A percentile compares a stretch with the other conserved stretches of the same genome.
phyloP scores from a whole-genome alignment of 2,329 filamentous ascomycete species.

The Aspergillus candidus region DNA sequence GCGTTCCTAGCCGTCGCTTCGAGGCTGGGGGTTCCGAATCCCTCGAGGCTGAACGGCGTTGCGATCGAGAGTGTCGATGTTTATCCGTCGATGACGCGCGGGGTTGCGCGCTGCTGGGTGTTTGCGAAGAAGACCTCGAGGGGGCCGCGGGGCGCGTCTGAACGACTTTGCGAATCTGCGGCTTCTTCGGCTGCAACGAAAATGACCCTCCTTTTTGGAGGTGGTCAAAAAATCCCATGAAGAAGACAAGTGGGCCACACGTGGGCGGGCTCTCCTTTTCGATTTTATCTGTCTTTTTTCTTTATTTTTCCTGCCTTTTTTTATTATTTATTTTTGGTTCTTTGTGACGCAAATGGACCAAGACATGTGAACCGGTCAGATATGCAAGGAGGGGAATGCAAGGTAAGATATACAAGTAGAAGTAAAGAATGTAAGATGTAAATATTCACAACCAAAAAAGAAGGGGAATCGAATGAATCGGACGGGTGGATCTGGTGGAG shows the following conservation, averaged over 20 bases:
- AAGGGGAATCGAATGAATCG: background rate
- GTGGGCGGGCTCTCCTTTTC: background rate
- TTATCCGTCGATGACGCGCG: constrained; percentile 17
- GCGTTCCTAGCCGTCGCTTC: constrained; percentile 27
- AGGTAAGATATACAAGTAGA: constrained; percentile 11
- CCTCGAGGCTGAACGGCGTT: constrained; percentile 26
- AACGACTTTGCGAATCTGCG: constrained; percentile 39
- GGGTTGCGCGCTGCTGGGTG: constrained; percentile 14
- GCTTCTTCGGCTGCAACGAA: constrained; percentile 36
- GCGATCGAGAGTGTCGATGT: constrained; percentile 18
- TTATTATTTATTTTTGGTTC: too few species aligned
- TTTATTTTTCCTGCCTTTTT: too few species aligned
- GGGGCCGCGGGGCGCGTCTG: constrained; percentile 29
- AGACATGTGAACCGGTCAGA: background rate
- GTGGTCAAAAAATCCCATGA: constrained; percentile 42
- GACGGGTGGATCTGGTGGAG: background rate
- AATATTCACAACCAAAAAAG: constrained; percentile 4
- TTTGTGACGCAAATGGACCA: too few species aligned
- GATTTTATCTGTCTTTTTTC: too few species aligned
- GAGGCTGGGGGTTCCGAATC: constrained; percentile 23
- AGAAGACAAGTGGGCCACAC: constrained; percentile 10
- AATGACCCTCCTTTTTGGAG: constrained; percentile 40
- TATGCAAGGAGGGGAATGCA: constrained; percentile 2
- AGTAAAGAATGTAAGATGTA: constrained; percentile 2
- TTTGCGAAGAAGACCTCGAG: constrained; percentile 24